Conservation (phyloP, 495 filamentous ascomycete species). For the Endocarpon pusillum region DNA sequence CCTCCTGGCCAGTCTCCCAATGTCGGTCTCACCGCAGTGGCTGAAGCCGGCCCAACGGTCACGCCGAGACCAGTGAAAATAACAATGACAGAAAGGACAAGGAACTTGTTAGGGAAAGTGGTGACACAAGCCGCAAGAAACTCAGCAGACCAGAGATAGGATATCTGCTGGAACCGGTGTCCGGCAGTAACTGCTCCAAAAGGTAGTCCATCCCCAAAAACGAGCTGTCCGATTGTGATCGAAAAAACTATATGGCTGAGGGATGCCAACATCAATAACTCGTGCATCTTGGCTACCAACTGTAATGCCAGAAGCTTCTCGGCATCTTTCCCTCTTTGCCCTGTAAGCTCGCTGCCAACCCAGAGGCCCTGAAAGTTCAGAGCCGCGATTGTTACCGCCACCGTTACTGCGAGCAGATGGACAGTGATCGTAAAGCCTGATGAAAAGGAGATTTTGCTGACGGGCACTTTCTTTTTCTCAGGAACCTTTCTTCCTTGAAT, state of each 20-base stretch:
- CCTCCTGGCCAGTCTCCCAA: constrained; percentile 11
- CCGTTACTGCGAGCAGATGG: too few relatives aligned
- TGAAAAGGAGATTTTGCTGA: too few relatives aligned
- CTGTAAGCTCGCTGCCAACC: constrained; percentile 5
- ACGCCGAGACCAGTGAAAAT: constrained; percentile 7
- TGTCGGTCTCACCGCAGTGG: constrained; percentile 7
- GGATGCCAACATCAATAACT: constrained; percentile 12
- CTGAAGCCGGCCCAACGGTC: constrained; percentile 11
- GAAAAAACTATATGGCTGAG: constrained; percentile 10
- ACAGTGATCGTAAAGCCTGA: too few relatives aligned
- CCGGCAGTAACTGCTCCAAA: constrained; percentile 12
- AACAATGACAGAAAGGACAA: too few relatives aligned
- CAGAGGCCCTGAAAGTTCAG: constrained; percentile 4
- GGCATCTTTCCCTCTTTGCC: constrained; percentile 3
- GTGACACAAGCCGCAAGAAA: constrained; percentile 6
- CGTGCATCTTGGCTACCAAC: constrained; percentile 11
- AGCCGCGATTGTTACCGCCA: too few relatives aligned
- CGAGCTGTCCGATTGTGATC: background rate
- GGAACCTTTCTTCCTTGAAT: too few relatives aligned
- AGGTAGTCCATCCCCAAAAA: constrained; percentile 7
- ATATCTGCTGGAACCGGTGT: constrained; percentile 8
- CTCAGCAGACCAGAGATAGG: constrained; percentile 15
- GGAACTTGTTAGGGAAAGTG: background rate
- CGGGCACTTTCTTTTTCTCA: too few relatives aligned
- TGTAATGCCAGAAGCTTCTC: constrained; percentile 7